Evolutionary conservation across 2,329 filamentous ascomycete genomes (phyloP), one percentile per base, ranked within the genome.

Genomic region (Fusarium agapanthi): DNA sequence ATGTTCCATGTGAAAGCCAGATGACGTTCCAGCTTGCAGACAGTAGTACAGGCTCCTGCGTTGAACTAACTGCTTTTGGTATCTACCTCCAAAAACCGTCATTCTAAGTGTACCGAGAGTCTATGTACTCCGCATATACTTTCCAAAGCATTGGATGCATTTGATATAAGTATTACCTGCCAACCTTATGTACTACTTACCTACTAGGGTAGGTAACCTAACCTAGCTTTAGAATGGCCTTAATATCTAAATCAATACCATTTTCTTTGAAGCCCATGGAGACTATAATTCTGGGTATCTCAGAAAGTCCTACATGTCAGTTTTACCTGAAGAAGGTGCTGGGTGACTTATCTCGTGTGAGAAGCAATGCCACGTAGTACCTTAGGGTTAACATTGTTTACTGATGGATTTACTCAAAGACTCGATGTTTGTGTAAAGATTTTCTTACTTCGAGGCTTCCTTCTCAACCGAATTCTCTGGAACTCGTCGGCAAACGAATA

Each of bases 1-100:
- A 59, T 41, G 58, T 65, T 69, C 61, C 60, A 76, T 75, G 68
- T 75, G 73, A 74, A 64, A 73, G 61, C 55, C 30, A 58, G 40
- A 71, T 75, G 72, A 73, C 72, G 72, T 74, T 44, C 43, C 61
- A 61, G 26, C 40, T 61, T 61, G 14, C 38, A 34, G 26, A 15
- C 40, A 34, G 34, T 37, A 43, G 48, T 45, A 37, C 24, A 37
- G 35, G 45, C 18, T 38, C 41, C 41, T 40, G 53, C 40, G 53
- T 63, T 61, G 59, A 61, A 59, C 61, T 61, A 63, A 60, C 61
- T 47, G 30, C 16, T 43, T 63, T 40, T 18, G 45, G 43, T 40
- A 28, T 18, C 10, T 28, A 26, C 24, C 18, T 43, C 13, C 13
- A 28, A 28, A 26, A 26, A 16, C 24, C 14, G 18, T 16, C 14